Conservation (phyloP, 768 basidiomycete species). For the Phanerochaete carnosa region DNA sequence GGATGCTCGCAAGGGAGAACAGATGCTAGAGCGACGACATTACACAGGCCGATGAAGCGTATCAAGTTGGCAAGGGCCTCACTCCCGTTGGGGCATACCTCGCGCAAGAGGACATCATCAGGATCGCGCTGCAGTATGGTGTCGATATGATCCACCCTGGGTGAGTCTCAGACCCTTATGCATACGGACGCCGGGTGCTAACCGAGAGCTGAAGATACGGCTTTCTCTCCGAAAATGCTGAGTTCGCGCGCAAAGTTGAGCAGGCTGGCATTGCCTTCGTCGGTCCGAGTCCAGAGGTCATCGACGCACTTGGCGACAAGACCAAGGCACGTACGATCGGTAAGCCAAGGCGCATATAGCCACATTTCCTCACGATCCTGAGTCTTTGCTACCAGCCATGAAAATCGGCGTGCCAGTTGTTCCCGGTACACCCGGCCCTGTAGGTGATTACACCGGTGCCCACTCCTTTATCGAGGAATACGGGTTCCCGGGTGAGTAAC, state of each 20-base stretch:
- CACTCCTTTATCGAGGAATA: slow-evolving; percentile 90
- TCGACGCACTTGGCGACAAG: slow-evolving; percentile 98
- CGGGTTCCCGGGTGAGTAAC: slow-evolving; percentile 78
- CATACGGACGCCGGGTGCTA: not conserved
- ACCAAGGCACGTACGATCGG: slow-evolving; percentile 92
- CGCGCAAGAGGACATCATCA: slow-evolving; percentile 95
- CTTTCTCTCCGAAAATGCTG: slow-evolving; percentile 96
- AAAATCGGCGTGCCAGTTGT: slow-evolving; percentile 93
- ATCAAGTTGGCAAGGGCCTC: slow-evolving; percentile 94
- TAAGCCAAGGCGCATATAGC: slow-evolving; percentile 28
- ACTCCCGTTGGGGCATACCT: slow-evolving; percentile 97
- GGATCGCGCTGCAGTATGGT: slow-evolving; percentile 94
- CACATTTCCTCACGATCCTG: not conserved
- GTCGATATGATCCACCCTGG: slow-evolving; percentile 99
- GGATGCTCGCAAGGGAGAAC: not conserved
- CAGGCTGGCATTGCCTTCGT: slow-evolving; percentile 97
- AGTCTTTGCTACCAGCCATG: slow-evolving; percentile 52
- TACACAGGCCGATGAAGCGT: slow-evolving; percentile 91
- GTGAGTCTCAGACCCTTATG: slow-evolving; percentile 36
- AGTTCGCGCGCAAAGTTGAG: slow-evolving; percentile 97
- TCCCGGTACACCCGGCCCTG: slow-evolving; percentile 96
- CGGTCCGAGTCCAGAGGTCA: slow-evolving; percentile 93
- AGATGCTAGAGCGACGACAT: not conserved
- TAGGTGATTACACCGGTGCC: slow-evolving; percentile 74
- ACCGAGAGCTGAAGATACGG: slow-evolving; percentile 64